Evolutionary conservation across 805 yeast species (phyloP).

Genomic region (Grigorovia humatica): DNA sequence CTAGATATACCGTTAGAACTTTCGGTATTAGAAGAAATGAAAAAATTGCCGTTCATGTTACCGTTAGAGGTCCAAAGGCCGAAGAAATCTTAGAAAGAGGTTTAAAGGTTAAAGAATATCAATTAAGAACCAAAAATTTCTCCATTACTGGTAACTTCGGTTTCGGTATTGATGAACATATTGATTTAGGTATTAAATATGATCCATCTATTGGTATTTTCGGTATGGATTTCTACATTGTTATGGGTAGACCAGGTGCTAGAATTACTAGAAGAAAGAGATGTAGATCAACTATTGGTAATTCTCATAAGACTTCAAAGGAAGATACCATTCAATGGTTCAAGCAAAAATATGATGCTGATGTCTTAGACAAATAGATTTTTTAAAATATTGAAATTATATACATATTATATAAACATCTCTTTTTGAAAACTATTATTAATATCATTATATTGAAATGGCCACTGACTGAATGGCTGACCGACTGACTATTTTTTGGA

Average conservation of each 20-base stretch:
- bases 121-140: conserved; percentile 88
- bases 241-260: conserved; percentile 98
- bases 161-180: conserved; percentile 99
- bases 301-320: conserved; percentile 82
- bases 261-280: conserved; percentile 99
- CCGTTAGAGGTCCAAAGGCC: conserved; percentile 99
- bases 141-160: conserved; percentile 99
- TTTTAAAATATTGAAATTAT: background rate
- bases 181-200: conserved; percentile 99
- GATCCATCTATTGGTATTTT: conserved; percentile 99
- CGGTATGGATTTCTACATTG: conserved; percentile 99
- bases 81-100: conserved; percentile 99
- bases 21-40: conserved; percentile 99
- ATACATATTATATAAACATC: background rate
- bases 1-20: conserved; percentile 99
- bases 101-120: conserved; percentile 98
- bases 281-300: conserved; percentile 78
- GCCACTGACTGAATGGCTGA: too few species aligned
- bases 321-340: conserved; percentile 97
- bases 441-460: too few species aligned
- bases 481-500: too few species aligned
- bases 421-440: background rate
- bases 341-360: conserved; percentile 99
- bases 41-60: conserved; percentile 98
- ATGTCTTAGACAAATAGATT: conserved; percentile 70